phyloP scores from a whole-genome alignment of 2,329 filamentous ascomycete species.

The Canariomyces notabilis region DNA sequence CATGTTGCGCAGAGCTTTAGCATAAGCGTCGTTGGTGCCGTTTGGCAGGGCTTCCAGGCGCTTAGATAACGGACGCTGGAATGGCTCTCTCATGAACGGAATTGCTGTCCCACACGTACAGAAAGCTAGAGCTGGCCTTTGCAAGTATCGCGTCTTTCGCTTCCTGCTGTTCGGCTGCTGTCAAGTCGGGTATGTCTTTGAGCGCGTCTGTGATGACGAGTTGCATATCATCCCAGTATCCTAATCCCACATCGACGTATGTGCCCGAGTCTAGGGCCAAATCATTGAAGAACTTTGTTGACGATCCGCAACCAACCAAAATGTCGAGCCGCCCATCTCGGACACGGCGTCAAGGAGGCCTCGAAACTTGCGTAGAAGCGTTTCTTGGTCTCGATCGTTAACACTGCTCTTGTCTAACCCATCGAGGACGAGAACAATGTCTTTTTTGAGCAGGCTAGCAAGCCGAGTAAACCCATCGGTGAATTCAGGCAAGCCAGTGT shows the following conservation, averaged over 20 bases:
- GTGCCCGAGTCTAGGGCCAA: background rate
- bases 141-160: conserved; percentile 15
- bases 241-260: conserved; percentile 8
- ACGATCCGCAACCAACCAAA: conserved; percentile 13
- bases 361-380: conserved; percentile 13
- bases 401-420: conserved; percentile 13
- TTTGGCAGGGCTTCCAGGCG: conserved; percentile 18
- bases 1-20: conserved; percentile 16
- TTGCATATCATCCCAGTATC: conserved; percentile 15
- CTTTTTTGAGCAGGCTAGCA: conserved; percentile 13
- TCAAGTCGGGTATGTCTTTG: conserved; percentile 14
- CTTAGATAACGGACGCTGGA: conserved; percentile 18
- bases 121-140: conserved; percentile 17
- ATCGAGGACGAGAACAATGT: conserved; percentile 18
- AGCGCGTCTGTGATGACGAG: conserved; percentile 12
- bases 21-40: conserved; percentile 17
- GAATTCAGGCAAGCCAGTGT: conserved; percentile 17
- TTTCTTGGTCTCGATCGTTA: conserved; percentile 15
- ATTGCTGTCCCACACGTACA: conserved; percentile 20
- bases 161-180: conserved; percentile 16
- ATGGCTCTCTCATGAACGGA: conserved; percentile 22
- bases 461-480: conserved; percentile 12
- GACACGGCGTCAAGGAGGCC: conserved; percentile 1
- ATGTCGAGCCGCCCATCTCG: conserved; percentile 3
- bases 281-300: conserved; percentile 11